phyloP scores from a whole-genome alignment of 192 early-diverging fungal genomes.

The Coemansia pectinata region DNA sequence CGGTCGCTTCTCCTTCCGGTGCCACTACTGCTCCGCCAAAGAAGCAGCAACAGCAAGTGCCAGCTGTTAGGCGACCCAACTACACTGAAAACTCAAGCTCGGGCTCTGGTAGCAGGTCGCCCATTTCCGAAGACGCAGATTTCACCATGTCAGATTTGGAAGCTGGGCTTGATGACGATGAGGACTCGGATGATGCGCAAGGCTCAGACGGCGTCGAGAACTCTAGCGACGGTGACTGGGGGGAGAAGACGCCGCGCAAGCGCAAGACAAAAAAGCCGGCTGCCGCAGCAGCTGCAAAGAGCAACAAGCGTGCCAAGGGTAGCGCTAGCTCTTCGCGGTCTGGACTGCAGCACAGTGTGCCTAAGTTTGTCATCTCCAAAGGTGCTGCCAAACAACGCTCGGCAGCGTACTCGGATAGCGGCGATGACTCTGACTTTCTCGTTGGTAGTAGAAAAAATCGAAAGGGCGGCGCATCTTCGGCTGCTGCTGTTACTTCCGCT shows the following conservation, averaged over 20 bases:
- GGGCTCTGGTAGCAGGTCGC: conserved; percentile 25
- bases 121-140: conserved; percentile 37
- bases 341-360: conserved; percentile 5
- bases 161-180: conserved; percentile 42
- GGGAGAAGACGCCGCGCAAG: conserved; percentile 41
- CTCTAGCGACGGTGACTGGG: conserved; percentile 56
- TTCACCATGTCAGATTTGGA: conserved; percentile 43
- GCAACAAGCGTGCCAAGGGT: conserved; percentile 48
- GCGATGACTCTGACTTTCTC: conserved; percentile 45
- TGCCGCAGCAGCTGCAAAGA: conserved; percentile 11
- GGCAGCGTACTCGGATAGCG: conserved; percentile 37
- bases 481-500: neutral
- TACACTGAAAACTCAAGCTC: conserved; percentile 30
- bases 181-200: conserved; percentile 46
- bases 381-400: conserved; percentile 15
- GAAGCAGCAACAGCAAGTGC: conserved; percentile 5
- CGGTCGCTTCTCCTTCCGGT: neutral
- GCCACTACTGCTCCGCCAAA: neutral
- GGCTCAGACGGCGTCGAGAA: conserved; percentile 36
- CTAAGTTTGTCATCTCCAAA: conserved; percentile 9
- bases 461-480: conserved; percentile 21
- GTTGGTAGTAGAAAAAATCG: conserved; percentile 24
- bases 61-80: conserved; percentile 5
- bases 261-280: conserved; percentile 48
- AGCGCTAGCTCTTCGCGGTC: neutral